Conservation (phyloP, 768 basidiomycete species). For the Hericium coralloides region DNA sequence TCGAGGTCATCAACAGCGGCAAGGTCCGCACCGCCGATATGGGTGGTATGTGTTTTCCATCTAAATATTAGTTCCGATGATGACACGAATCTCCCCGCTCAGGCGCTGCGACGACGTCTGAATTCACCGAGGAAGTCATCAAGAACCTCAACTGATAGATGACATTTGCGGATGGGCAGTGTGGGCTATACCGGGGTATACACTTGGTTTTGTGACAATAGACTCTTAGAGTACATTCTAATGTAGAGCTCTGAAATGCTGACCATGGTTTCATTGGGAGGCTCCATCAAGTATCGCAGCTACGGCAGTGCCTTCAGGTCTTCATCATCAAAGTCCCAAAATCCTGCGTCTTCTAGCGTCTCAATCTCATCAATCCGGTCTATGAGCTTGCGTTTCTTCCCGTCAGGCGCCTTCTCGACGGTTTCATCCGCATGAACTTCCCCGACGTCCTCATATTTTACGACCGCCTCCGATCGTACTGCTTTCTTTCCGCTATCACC, state of each 20-base stretch:
- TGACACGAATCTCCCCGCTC: slow-evolving; percentile 9
- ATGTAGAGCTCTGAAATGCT: slow-evolving; percentile 7
- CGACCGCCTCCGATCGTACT: neutral
- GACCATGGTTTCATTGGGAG: neutral
- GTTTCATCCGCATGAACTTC: neutral
- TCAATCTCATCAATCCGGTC: too few species aligned
- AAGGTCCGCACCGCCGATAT: slow-evolving; percentile 92
- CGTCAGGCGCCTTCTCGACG: neutral
- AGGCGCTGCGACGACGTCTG: slow-evolving; percentile 88
- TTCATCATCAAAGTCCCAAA: slow-evolving; percentile 35
- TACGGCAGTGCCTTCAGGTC: slow-evolving; percentile 10
- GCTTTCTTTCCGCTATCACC: neutral
- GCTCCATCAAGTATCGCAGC: neutral
- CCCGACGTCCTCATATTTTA: neutral
- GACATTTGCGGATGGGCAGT: neutral
- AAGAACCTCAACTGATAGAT: slow-evolving; percentile 45
- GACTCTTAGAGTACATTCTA: slow-evolving; percentile 7
- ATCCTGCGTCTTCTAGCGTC: slow-evolving; percentile 27
- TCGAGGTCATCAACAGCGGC: slow-evolving; percentile 83
- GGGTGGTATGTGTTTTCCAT: slow-evolving; percentile 55
- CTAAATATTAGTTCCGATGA: neutral
- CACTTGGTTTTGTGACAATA: neutral
- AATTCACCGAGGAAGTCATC: slow-evolving; percentile 91
- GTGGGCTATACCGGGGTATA: neutral
- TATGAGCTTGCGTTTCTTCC: neutral